Conservation (phyloP, 1,284 basidiomycete species). For the Apiotrichum gracile region DNA sequence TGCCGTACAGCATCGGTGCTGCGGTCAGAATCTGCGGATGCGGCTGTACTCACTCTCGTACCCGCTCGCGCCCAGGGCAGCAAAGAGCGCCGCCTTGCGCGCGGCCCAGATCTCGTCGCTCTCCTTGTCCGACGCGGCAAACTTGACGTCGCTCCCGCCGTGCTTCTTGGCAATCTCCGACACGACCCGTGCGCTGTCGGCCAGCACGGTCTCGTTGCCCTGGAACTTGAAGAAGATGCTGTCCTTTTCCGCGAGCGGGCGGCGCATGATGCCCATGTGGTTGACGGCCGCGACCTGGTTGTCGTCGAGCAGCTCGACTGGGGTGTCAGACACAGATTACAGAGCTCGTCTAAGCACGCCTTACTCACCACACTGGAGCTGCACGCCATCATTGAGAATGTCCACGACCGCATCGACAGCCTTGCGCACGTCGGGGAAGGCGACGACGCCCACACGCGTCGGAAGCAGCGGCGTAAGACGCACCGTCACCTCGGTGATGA, state of each 20-base stretch:
- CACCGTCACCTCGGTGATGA: slow-evolving; percentile 83
- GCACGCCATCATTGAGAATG: slow-evolving; percentile 56
- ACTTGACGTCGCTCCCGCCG: slow-evolving; percentile 60
- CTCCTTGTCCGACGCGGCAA: slow-evolving; percentile 61
- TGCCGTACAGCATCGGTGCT: slow-evolving; percentile 61
- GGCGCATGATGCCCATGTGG: slow-evolving; percentile 52
- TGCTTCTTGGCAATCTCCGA: slow-evolving; percentile 55
- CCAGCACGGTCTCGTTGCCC: slow-evolving; percentile 46
- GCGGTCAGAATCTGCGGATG: slow-evolving; percentile 47
- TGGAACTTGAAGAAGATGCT: slow-evolving; percentile 82
- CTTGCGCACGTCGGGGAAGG: slow-evolving; percentile 49
- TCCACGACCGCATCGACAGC: slow-evolving; percentile 59
- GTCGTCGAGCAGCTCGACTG: slow-evolving; percentile 71
- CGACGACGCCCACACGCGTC: slow-evolving; percentile 53
- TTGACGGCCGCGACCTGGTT: slow-evolving; percentile 64
- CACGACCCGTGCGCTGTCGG: slow-evolving; percentile 17
- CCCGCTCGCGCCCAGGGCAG: slow-evolving; percentile 52
- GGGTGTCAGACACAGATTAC: neutral
- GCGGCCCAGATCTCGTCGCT: slow-evolving; percentile 73
- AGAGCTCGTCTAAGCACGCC: neutral
- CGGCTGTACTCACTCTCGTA: slow-evolving; percentile 9
- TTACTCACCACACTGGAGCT: slow-evolving; percentile 36
- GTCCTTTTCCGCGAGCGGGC: slow-evolving; percentile 61
- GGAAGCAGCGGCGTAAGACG: slow-evolving; percentile 69
- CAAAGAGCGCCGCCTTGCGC: slow-evolving; percentile 71